A percentile compares a stretch with the other conserved stretches of the same genome.
phyloP scores from a whole-genome alignment of 2,329 filamentous ascomycete species.

The Calonectria pauciramosa region DNA sequence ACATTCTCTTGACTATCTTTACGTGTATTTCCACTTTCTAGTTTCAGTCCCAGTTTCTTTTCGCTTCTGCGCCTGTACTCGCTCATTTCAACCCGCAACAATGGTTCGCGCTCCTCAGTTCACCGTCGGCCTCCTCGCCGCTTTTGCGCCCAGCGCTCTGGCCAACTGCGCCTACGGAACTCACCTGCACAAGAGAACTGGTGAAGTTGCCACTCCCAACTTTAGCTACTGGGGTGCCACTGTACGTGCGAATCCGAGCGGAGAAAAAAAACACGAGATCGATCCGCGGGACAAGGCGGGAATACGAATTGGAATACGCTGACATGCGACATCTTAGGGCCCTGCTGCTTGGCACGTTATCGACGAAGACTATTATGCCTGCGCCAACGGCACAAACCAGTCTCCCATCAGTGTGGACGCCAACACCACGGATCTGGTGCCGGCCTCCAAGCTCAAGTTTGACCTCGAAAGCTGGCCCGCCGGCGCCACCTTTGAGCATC shows the following conservation, averaged over 20 bases:
- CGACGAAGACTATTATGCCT: constrained; percentile 58
- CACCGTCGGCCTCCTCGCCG: constrained; percentile 32
- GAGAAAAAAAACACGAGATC: background rate
- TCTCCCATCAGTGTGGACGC: constrained; percentile 68
- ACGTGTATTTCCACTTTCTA: background rate
- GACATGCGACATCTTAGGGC: constrained; percentile 46
- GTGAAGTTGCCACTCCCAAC: constrained; percentile 48
- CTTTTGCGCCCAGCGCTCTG: constrained; percentile 34
- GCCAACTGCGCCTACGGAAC: constrained; percentile 58
- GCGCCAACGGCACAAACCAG: constrained; percentile 63
- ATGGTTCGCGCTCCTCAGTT: constrained; percentile 12
- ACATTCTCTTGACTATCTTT: background rate
- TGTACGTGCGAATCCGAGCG: constrained; percentile 42
- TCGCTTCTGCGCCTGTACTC: background rate
- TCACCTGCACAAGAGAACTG: constrained; percentile 49
- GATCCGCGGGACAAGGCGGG: background rate
- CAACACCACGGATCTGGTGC: constrained; percentile 43
- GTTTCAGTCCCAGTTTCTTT: background rate
- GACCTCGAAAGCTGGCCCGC: constrained; percentile 52
- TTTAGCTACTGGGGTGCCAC: constrained; percentile 55
- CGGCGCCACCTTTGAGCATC: constrained; percentile 63
- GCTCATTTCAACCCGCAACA: background rate
- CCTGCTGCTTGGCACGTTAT: constrained; percentile 67
- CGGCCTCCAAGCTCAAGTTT: constrained; percentile 50
- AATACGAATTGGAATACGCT: background rate